These are phyloP conservation scores for Volutella citrinella DNA, from an alignment of 2,329 filamentous ascomycete species.

Conservation along the genomic window DNA sequence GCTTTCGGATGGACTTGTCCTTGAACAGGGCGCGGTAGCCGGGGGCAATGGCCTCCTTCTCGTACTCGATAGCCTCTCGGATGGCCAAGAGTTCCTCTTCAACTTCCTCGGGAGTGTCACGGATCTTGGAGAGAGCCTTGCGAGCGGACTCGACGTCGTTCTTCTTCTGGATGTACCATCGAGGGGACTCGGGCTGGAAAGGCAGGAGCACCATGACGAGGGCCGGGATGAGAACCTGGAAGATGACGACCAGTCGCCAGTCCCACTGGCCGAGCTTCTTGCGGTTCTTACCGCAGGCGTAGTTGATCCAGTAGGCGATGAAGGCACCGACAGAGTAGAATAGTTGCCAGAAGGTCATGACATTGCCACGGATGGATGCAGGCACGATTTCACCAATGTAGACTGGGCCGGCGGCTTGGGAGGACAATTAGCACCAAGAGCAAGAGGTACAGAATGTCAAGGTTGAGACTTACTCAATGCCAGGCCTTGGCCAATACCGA, in stretches of 20 bases:
- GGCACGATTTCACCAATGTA: constrained; percentile 70
- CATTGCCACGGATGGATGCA: constrained; percentile 59
- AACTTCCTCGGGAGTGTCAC: constrained; percentile 62
- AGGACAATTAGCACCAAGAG: too few relatives aligned
- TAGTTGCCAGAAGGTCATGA: constrained; percentile 67
- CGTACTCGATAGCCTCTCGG: constrained; percentile 66
- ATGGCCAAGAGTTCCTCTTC: constrained; percentile 65
- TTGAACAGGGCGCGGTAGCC: constrained; percentile 67
- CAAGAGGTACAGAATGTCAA: constrained; percentile 1
- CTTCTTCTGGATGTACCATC: constrained; percentile 64
- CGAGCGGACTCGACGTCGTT: constrained; percentile 60
- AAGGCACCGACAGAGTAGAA: constrained; percentile 64
- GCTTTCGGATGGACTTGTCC: constrained; percentile 65
- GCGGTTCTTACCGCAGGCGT: constrained; percentile 55
- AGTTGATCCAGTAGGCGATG: constrained; percentile 54
- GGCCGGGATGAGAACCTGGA: constrained; percentile 66
- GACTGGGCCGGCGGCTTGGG: constrained; percentile 65
- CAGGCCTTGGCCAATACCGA: constrained; percentile 68
- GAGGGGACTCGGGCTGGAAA: constrained; percentile 65
- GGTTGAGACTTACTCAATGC: constrained; percentile 44
- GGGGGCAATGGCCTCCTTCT: constrained; percentile 64
- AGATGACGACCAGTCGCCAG: constrained; percentile 70
- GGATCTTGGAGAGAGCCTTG: constrained; percentile 54
- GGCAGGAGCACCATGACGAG: constrained; percentile 61
- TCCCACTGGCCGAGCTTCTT: constrained; percentile 64